Conservation (phyloP, 768 basidiomycete species). For the Termitomyces sp. region DNA sequence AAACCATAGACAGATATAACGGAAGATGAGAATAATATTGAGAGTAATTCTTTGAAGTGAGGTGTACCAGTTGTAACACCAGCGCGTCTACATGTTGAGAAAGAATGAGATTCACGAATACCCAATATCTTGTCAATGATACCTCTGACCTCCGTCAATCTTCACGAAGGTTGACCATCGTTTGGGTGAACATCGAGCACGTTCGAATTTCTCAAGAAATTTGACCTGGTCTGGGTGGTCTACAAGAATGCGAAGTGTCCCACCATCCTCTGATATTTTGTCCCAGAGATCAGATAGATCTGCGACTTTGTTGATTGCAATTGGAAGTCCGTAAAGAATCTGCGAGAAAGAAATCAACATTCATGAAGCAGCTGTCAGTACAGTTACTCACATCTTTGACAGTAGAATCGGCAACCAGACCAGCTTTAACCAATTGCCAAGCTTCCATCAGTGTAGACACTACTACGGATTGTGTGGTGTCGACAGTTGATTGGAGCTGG, state of each 20-base stretch:
- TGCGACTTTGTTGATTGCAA: constrained; percentile 62
- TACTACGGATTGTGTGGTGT: constrained; percentile 55
- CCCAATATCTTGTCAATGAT: constrained; percentile 16
- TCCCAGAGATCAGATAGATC: constrained; percentile 61
- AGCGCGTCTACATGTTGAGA: constrained; percentile 50
- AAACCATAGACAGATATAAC: constrained; percentile 70
- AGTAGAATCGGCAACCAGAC: constrained; percentile 62
- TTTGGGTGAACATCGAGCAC: constrained; percentile 26
- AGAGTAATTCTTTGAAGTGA: constrained; percentile 50
- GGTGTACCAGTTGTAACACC: constrained; percentile 52
- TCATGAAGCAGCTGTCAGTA: neutral
- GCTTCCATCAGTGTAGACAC: constrained; percentile 85
- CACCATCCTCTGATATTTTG: constrained; percentile 49
- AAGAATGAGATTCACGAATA: constrained; percentile 9
- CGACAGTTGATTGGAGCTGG: constrained; percentile 53
- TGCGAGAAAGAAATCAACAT: constrained; percentile 20
- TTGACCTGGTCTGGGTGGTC: constrained; percentile 72
- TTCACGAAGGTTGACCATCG: constrained; percentile 80
- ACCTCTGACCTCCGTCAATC: constrained; percentile 75
- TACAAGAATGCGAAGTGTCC: constrained; percentile 58
- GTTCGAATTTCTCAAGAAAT: constrained; percentile 58
- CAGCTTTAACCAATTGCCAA: constrained; percentile 63
- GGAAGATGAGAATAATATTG: constrained; percentile 44
- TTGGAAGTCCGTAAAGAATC: constrained; percentile 80
- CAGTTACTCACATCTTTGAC: constrained; percentile 65